phyloP scores from a whole-genome alignment of 2,329 filamentous ascomycete species.

The Exophiala phaeomuriformis region DNA sequence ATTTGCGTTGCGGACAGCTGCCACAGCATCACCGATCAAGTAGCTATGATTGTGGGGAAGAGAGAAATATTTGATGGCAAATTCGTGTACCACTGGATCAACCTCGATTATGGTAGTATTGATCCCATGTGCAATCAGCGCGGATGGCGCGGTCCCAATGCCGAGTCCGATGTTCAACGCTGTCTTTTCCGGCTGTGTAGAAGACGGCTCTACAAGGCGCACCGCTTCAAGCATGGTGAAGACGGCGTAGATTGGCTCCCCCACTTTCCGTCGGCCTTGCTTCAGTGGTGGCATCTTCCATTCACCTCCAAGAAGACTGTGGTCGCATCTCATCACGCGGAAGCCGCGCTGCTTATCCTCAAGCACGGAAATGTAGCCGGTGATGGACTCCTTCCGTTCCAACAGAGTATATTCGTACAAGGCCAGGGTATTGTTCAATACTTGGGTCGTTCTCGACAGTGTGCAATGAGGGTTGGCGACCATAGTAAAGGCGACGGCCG shows the following conservation, averaged over 20 bases:
- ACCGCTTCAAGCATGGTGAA: constrained; percentile 94
- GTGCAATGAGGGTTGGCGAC: constrained; percentile 68
- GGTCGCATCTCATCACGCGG: constrained; percentile 82
- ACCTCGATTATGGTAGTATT: constrained; percentile 92
- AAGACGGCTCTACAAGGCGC: constrained; percentile 59
- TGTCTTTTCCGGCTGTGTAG: constrained; percentile 29
- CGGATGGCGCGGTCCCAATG: constrained; percentile 83
- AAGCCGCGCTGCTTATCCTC: constrained; percentile 66
- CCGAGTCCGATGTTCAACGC: constrained; percentile 87
- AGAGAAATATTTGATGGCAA: constrained; percentile 74
- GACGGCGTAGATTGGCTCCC: constrained; percentile 90
- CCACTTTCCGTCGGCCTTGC: constrained; percentile 47
- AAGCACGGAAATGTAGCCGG: constrained; percentile 85
- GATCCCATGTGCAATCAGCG: constrained; percentile 78
- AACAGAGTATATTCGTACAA: constrained; percentile 65
- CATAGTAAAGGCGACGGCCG: constrained; percentile 58
- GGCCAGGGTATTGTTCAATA: constrained; percentile 60
- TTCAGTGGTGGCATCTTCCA: constrained; percentile 56
- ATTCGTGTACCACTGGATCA: constrained; percentile 79
- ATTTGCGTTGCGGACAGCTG: constrained; percentile 46
- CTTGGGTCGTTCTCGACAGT: constrained; percentile 51
- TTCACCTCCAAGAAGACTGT: constrained; percentile 86
- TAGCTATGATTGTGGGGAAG: constrained; percentile 69
- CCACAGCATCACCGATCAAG: constrained; percentile 74
- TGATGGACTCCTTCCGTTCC: constrained; percentile 75